Conservation (phyloP, 2,329 filamentous ascomycete genomes). For the Fusarium coffeatum region DNA sequence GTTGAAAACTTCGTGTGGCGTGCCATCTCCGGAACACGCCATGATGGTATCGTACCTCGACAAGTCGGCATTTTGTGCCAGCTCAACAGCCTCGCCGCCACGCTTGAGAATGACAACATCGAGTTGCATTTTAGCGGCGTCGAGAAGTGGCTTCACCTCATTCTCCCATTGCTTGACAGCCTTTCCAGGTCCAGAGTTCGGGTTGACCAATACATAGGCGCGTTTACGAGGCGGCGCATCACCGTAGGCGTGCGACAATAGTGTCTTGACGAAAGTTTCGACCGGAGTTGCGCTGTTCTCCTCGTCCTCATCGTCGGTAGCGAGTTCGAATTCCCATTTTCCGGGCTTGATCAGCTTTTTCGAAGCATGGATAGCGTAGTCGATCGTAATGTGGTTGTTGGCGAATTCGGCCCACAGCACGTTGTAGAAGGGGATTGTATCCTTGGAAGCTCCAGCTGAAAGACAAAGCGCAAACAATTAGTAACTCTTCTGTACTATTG, state of each 20-base stretch:
- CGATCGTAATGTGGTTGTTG: constrained; percentile 72
- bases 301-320: constrained; percentile 10
- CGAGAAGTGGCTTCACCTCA: constrained; percentile 83
- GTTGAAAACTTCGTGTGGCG: constrained; percentile 95
- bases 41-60: constrained; percentile 86
- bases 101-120: constrained; percentile 79
- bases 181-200: constrained; percentile 84
- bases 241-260: constrained; percentile 79
- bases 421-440: constrained; percentile 79
- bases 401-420: constrained; percentile 82
- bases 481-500: neutral
- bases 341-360: constrained; percentile 70
- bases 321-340: constrained; percentile 66
- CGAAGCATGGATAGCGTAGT: constrained; percentile 73
- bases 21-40: constrained; percentile 90
- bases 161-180: constrained; percentile 79
- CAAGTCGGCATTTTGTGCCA: constrained; percentile 80
- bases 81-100: constrained; percentile 80
- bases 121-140: constrained; percentile 80
- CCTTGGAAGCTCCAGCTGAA: constrained; percentile 41
- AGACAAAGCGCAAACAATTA: constrained; percentile 4
- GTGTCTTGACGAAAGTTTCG: constrained; percentile 71
- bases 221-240: constrained; percentile 75
- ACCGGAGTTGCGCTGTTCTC: constrained; percentile 52
- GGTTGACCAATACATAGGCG: constrained; percentile 91